A percentile compares a stretch with the other conserved stretches of the same genome.
Conservation (phyloP, 1,284 basidiomycete genomes). For the Irpex sp. region DNA sequence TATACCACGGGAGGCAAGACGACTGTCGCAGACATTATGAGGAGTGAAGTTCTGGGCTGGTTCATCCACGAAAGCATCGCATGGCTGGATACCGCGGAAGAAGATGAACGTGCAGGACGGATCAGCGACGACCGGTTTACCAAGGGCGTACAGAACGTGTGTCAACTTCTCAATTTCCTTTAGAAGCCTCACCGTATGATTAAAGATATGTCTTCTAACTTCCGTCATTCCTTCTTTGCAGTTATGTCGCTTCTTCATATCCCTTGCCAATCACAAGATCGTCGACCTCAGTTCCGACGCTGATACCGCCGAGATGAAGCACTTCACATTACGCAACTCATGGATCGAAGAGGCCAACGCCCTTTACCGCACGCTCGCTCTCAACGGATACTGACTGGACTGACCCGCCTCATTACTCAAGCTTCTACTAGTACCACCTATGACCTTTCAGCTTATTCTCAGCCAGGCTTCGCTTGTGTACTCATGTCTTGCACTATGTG, state of each 20-base stretch:
- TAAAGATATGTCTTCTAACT: not conserved
- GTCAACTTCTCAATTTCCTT: constrained; percentile 24
- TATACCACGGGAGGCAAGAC: constrained; percentile 38
- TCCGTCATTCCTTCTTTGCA: constrained; percentile 22
- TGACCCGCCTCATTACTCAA: not conserved
- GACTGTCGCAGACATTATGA: constrained; percentile 60
- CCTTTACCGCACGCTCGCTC: constrained; percentile 59
- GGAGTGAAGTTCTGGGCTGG: constrained; percentile 58
- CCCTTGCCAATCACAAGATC: constrained; percentile 60
- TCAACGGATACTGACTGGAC: not conserved
- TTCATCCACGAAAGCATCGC: constrained; percentile 64
- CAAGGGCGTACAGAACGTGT: constrained; percentile 64
- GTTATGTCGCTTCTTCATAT: constrained; percentile 75
- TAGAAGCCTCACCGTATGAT: not conserved
- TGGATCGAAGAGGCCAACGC: constrained; percentile 71
- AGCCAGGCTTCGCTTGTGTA: too few relatives aligned
- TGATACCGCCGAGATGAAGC: constrained; percentile 68
- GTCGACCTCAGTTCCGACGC: constrained; percentile 57
- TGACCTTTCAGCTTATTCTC: too few relatives aligned
- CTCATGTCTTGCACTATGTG: not conserved
- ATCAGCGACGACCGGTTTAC: constrained; percentile 69
- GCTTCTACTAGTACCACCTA: not conserved
- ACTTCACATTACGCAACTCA: constrained; percentile 66
- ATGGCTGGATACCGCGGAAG: constrained; percentile 66
- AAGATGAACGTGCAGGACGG: constrained; percentile 57